phyloP scores from a whole-genome alignment of 768 basidiomycete genomes.

The Boletus rubroflammeus region DNA sequence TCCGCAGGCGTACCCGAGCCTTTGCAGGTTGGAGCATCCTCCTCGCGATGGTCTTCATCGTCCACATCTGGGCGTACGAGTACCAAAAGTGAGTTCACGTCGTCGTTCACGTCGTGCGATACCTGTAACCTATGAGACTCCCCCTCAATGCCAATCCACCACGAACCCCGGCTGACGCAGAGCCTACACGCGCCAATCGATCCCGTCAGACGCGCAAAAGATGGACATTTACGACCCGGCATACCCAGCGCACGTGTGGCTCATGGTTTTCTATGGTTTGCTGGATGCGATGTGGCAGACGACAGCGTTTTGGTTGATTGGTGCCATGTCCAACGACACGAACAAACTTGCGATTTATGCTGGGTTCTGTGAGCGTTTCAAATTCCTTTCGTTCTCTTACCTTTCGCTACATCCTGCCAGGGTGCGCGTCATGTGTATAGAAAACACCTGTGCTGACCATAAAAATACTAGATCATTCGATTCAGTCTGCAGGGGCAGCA shows the following conservation, averaged over 20 bases:
- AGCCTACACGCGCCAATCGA: constrained; percentile 54
- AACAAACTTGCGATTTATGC: constrained; percentile 72
- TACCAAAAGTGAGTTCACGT: constrained; percentile 55
- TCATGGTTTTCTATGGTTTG: constrained; percentile 68
- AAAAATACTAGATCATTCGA: constrained; percentile 51
- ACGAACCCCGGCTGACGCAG: constrained; percentile 20
- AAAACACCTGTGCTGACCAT: not conserved
- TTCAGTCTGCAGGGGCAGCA: constrained; percentile 73
- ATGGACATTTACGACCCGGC: constrained; percentile 48
- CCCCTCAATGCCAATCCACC: not conserved
- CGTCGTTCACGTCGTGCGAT: not conserved
- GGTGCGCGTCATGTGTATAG: not conserved
- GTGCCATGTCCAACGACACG: constrained; percentile 79
- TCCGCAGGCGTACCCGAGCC: constrained; percentile 62
- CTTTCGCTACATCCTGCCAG: not conserved
- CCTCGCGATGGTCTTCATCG: constrained; percentile 56
- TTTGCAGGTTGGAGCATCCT: constrained; percentile 63
- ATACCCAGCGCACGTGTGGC: constrained; percentile 39
- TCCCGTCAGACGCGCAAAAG: constrained; percentile 38
- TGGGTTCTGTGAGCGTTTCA: constrained; percentile 73
- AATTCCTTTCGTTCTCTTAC: constrained; percentile 21
- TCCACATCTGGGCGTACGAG: constrained; percentile 72
- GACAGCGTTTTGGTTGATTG: constrained; percentile 74
- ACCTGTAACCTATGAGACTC: not conserved
- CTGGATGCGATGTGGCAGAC: constrained; percentile 85